Evolutionary conservation across 495 filamentous ascomycete genomes (phyloP).

Genomic region (Neurospora sp.): DNA sequence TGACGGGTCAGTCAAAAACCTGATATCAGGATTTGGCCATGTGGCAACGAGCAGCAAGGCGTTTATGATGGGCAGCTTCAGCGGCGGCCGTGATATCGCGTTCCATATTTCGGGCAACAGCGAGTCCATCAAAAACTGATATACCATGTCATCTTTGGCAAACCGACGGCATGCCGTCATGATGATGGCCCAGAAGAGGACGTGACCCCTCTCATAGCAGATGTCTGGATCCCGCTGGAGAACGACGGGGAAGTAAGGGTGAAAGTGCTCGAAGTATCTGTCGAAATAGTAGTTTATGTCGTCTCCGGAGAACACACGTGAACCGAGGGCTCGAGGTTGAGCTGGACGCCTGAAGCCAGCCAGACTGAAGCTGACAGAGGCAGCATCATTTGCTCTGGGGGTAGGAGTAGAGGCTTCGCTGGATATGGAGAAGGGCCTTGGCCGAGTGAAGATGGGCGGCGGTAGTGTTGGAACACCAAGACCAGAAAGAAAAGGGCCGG

Average conservation of each 20-base stretch:
- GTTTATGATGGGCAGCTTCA: conserved; percentile 31
- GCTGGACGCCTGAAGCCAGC: conserved; percentile 8
- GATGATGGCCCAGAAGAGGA: conserved; percentile 38
- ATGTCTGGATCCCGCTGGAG: conserved; percentile 28
- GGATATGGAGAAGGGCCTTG: conserved; percentile 4
- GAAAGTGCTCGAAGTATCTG: conserved; percentile 33
- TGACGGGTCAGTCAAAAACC: conserved; percentile 34
- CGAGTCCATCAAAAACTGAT: conserved; percentile 29
- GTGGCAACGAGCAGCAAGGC: conserved; percentile 32
- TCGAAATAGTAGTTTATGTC: conserved; percentile 39
- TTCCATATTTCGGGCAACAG: conserved; percentile 28
- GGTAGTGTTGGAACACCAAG: conserved; percentile 4
- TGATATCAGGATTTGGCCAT: conserved; percentile 31
- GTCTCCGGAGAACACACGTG: conserved; percentile 35
- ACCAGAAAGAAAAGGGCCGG: conserved; percentile 1
- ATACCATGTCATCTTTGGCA: conserved; percentile 29
- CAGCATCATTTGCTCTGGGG: conserved; percentile 5
- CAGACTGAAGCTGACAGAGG: background rate
- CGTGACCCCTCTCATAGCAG: conserved; percentile 25
- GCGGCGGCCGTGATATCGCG: conserved; percentile 23
- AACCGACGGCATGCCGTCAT: conserved; percentile 32
- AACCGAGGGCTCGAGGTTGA: conserved; percentile 30
- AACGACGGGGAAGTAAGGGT: conserved; percentile 35
- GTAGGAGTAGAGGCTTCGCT: conserved; percentile 7
- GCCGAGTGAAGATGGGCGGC: conserved; percentile 8